Percentiles rank a stretch among this genome's conserved stretches.
Conservation (phyloP, 2,329 filamentous ascomycete genomes). For the Penicillium sp. region DNA sequence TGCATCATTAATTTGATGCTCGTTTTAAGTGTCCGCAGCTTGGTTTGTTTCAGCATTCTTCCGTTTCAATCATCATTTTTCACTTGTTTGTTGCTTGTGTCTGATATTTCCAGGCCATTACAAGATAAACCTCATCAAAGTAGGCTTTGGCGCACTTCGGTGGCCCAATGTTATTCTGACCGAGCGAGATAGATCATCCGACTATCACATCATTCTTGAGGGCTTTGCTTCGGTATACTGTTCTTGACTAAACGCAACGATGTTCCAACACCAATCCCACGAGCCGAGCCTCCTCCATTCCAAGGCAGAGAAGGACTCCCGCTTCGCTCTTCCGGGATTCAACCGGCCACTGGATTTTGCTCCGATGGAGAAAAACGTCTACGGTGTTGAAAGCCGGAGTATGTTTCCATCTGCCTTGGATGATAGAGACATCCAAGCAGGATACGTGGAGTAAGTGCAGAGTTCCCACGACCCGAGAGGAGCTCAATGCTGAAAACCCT, state of each 20-base stretch:
- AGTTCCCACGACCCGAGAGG: neutral
- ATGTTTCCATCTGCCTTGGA: slow-evolving; percentile 34
- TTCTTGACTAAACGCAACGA: neutral
- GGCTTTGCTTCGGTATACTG: neutral
- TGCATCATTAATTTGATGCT: slow-evolving; percentile 15
- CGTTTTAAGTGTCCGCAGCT: neutral
- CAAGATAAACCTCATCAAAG: neutral
- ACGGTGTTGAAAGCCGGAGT: slow-evolving; percentile 27
- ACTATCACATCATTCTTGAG: neutral
- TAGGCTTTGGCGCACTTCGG: neutral
- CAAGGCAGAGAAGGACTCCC: slow-evolving; percentile 12
- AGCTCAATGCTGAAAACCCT: neutral
- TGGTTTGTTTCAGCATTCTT: neutral
- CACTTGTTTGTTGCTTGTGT: neutral
- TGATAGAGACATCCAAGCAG: slow-evolving; percentile 28
- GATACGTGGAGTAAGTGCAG: slow-evolving; percentile 26
- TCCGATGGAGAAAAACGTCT: slow-evolving; percentile 23
- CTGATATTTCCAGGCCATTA: neutral
- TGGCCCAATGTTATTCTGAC: neutral
- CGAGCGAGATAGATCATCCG: neutral
- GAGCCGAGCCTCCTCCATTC: slow-evolving; percentile 5
- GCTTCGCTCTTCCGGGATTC: slow-evolving; percentile 32
- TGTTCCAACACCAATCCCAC: slow-evolving; percentile 20
- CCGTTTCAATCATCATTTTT: neutral
- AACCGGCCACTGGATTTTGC: slow-evolving; percentile 30